These are phyloP conservation scores for Ustilago tritici DNA, from an alignment of 1,284 basidiomycete genomes.

Conservation along the genomic window DNA sequence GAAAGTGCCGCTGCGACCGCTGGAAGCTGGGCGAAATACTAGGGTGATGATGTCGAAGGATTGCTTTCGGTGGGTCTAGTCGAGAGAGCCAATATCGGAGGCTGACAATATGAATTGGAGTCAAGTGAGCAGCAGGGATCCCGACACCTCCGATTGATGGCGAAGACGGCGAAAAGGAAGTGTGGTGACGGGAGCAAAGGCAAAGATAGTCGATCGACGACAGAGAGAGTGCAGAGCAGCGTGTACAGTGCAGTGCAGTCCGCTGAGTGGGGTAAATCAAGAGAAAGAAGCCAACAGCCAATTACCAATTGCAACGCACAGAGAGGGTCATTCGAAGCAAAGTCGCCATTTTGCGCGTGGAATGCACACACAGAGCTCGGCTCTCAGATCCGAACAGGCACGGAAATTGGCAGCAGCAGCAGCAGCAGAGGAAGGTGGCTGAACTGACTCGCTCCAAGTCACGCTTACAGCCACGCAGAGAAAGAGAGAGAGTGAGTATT, in stretches of 20 bases:
- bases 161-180: not conserved
- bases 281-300: not conserved
- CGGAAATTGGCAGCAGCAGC: not conserved
- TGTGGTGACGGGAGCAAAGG: not conserved
- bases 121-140: not conserved
- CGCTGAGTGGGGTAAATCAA: constrained; percentile 15
- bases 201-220: not conserved
- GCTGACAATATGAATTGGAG: not conserved
- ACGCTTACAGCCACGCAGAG: too few relatives aligned
- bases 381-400: constrained; percentile 4
- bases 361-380: not conserved
- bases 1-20: not conserved
- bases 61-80: too few relatives aligned
- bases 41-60: too few relatives aligned
- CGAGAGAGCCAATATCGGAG: not conserved
- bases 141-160: not conserved
- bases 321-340: not conserved
- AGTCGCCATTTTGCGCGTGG: not conserved
- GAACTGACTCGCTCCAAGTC: too few relatives aligned
- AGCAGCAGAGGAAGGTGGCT: too few relatives aligned
- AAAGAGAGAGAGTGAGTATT: too few relatives aligned
- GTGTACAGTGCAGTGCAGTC: not conserved
- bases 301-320: not conserved
- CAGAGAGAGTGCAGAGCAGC: not conserved
- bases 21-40: too few relatives aligned